Evolutionary conservation across 2,329 filamentous ascomycete species (phyloP), one percentile per base, ranked within the genome.

Genomic region (Pestalotiopsis sp.): DNA sequence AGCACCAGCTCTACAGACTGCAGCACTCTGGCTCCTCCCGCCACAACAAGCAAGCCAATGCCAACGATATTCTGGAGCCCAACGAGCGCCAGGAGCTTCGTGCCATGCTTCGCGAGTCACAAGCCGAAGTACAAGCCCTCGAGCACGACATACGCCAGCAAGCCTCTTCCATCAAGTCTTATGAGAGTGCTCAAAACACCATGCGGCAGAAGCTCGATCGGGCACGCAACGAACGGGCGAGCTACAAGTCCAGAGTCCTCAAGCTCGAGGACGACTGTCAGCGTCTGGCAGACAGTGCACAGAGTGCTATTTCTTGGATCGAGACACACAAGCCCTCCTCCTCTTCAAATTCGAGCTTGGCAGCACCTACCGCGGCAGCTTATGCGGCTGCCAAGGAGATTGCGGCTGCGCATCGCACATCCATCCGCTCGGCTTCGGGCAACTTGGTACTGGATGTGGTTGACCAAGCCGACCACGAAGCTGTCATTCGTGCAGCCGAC

Each of bases 91-190:
- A 85, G 56, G 88, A 91, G 69, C 80, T 93, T 23, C 87, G 90
- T 71, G 82, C 85, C 66, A 84, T 89, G 78, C 82, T 91, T 31
- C 89, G 88, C 70, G 86, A 89, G 74, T 87, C 87, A 23, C 90
- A 92, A 78, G 83, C 89, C 13, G 88, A 91, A 74, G 83, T 87
- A 57, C 89, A 93, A 77, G 87, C 90, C 41, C 84, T 96, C n/a
- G 90, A 93, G 73, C 85, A 93, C 69, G 90, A 93, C 75, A 85
- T 96, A 36, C 84, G 87, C 5, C 89, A 92, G 75, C 90, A 92
- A 70, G 90, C 93, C 67, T 84, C 88, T 67, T 86, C 89, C 14
- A 87, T 95, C 63, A 87, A 88, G 56, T 80, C 83, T 39, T 83
- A 90, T 36, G 80, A 83, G 41, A 81, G 81, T 14, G 85, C 87